Evolutionary conservation across 495 filamentous ascomycete genomes (phyloP), one percentile per base, ranked within the genome.

Genomic region (Daldinia loculata): DNA sequence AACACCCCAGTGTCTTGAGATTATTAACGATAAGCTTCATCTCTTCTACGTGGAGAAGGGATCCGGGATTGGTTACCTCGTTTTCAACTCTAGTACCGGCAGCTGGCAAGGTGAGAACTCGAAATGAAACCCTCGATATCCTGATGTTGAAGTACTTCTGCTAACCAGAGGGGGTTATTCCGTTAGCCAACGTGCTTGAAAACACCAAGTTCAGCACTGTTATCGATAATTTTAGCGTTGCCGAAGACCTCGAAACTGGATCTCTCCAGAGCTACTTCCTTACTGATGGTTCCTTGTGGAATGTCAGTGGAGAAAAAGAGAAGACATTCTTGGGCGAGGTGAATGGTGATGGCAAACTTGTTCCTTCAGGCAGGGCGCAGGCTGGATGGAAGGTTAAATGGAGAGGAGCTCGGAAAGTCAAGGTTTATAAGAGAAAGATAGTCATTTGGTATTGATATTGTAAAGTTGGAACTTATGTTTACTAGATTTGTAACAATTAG

Each of bases 61-160:
- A 12, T 86, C 88, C 36, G 80, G 83, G 9, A 87, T 88, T 81
- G 86, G 88, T 0, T 89, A 89, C 67, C 73, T 91, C 56, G 77
- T 81, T 45, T 80, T 90, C 17, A 83, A 90, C 68, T 32, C 82
- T n/a, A 14, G 32, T 27, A 77, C 84, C 19, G 83, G 84, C 2
- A 74, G 78, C 8, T 90, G 88, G 64, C 63, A 85, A 61, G 89
- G 89, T 63, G 84, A 90, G 69, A 26, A 4, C 4, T 22, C 22
- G 3, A 32, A n/a, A n/a, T 56, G 34, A 14, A 4, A 29, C 11
- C 55, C n/a, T 30, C 12, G 8, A 1, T 12, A 30, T 8, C 6
- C 15, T 2, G 29, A 27, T 14, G 14, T 26, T 29, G 9, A 9
- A 22, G 26, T 32, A 7, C 5, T 4, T 12, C 8, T 60, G 38